These are phyloP conservation scores for Wickerhamiella bombiphila DNA, from an alignment of 805 yeast genomes.

Conservation along the genomic window DNA sequence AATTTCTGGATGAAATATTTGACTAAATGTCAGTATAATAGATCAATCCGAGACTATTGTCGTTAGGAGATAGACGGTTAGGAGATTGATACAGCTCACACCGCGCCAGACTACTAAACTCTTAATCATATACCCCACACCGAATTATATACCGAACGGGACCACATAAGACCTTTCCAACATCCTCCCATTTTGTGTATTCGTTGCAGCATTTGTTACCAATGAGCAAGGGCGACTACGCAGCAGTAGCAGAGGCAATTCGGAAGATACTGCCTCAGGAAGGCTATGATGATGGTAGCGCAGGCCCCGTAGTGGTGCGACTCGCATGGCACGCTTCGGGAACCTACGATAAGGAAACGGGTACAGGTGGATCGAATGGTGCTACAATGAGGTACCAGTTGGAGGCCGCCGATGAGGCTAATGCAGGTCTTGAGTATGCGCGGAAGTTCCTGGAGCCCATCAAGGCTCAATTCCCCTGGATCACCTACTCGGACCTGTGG, in stretches of 20 bases:
- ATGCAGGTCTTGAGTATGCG: constrained; percentile 39
- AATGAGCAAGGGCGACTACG: constrained; percentile 23
- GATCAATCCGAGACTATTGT: too few species aligned
- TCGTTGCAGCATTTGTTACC: background rate
- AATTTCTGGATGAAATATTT: too few species aligned
- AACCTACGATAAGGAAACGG: constrained; percentile 46
- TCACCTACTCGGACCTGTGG: constrained; percentile 56
- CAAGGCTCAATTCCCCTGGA: constrained; percentile 41
- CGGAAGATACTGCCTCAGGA: constrained; percentile 27
- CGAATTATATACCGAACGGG: too few species aligned
- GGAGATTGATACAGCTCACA: too few species aligned
- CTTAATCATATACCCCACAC: background rate
- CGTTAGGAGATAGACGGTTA: too few species aligned
- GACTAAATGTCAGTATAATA: too few species aligned
- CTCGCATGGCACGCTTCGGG: constrained; percentile 82
- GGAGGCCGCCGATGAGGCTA: constrained; percentile 33
- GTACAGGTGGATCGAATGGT: constrained; percentile 40
- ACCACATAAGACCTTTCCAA: background rate
- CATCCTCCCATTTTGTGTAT: background rate
- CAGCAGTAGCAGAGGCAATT: constrained; percentile 27
- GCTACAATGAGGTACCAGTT: constrained; percentile 37
- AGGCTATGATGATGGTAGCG: constrained; percentile 50
- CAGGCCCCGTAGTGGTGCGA: constrained; percentile 64
- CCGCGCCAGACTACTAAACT: background rate
- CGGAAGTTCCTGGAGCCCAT: constrained; percentile 43